Percentiles rank a stretch among this genome's conserved stretches.
phyloP scores from a whole-genome alignment of 768 basidiomycete genomes.

The Rhizopogon rudus region DNA sequence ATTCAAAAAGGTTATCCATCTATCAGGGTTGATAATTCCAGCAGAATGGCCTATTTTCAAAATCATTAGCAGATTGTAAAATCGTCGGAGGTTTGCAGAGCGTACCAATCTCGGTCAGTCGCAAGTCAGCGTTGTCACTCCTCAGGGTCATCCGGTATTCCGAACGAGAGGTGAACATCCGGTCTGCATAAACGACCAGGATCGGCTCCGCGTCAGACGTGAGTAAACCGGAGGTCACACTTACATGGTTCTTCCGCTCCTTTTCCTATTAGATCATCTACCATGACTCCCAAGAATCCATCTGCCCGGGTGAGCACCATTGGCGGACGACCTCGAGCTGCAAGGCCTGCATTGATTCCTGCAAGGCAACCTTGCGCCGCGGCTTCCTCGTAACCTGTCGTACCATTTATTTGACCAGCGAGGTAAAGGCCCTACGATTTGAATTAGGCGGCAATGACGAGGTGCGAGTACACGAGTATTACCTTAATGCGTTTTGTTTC shows the following conservation, averaged over 20 bases:
- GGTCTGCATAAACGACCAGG: slow-evolving; percentile 43
- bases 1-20: slow-evolving; percentile 36
- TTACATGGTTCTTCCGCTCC: slow-evolving; percentile 89
- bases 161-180: slow-evolving; percentile 90
- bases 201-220: neutral
- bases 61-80: neutral
- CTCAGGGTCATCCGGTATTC: slow-evolving; percentile 88
- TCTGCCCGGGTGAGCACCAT: slow-evolving; percentile 77
- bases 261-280: slow-evolving; percentile 85
- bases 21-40: slow-evolving; percentile 38
- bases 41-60: slow-evolving; percentile 28
- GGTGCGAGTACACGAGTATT: neutral
- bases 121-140: slow-evolving; percentile 84
- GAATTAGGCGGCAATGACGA: neutral
- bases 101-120: slow-evolving; percentile 73
- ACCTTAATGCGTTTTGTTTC: slow-evolving; percentile 84
- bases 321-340: slow-evolving; percentile 49
- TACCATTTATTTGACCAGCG: slow-evolving; percentile 90
- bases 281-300: slow-evolving; percentile 85
- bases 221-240: slow-evolving; percentile 18
- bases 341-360: slow-evolving; percentile 82
- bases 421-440: slow-evolving; percentile 67
- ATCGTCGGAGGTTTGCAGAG: neutral
- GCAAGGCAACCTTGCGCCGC: slow-evolving; percentile 88
- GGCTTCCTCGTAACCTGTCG: slow-evolving; percentile 93